Evolutionary conservation across 768 basidiomycete species (phyloP), one percentile per base, ranked within the genome.

Genomic region (Clavaria fumosa): DNA sequence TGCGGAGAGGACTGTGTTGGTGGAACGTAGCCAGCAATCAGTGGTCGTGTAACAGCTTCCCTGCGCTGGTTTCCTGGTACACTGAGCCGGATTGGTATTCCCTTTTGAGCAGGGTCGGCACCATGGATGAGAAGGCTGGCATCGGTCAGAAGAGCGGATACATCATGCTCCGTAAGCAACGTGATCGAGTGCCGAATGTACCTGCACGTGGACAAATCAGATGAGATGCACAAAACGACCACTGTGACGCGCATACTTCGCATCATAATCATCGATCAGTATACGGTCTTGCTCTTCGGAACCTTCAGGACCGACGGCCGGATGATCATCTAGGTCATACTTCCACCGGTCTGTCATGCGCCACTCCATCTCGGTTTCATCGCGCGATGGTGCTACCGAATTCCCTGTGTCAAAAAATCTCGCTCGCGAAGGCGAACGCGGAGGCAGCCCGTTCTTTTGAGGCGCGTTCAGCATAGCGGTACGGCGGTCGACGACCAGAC

Each of bases 401-500:
- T n/a, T n/a, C n/a, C n/a, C n/a, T n/a, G n/a, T n/a, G n/a, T n/a
- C n/a, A n/a, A n/a, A n/a, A n/a, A n/a, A n/a, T n/a, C n/a, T n/a
- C n/a, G n/a, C n/a, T n/a, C n/a, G n/a, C n/a, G n/a, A n/a, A n/a
- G n/a, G n/a, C n/a, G n/a, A n/a, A n/a, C n/a, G n/a, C n/a, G n/a
- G n/a, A n/a, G n/a, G n/a, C n/a, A n/a, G n/a, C n/a, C n/a, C n/a
- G n/a, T n/a, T n/a, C n/a, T n/a, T n/a, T n/a, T n/a, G n/a, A n/a
- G n/a, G n/a, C n/a, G n/a, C n/a, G n/a, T n/a, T n/a, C n/a, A n/a
- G n/a, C n/a, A n/a, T 37, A 30, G 56, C 46, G 40, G 61, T 55
- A 10, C 78, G 71, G 34, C 93, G 70, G 57, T 95, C 89, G 12
- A 93, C 47, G 44, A 75, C 61, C 10, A 77, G 52, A 20, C 84